phyloP scores from a whole-genome alignment of 148 eudicot genomes.

The Oxyria digyna region DNA sequence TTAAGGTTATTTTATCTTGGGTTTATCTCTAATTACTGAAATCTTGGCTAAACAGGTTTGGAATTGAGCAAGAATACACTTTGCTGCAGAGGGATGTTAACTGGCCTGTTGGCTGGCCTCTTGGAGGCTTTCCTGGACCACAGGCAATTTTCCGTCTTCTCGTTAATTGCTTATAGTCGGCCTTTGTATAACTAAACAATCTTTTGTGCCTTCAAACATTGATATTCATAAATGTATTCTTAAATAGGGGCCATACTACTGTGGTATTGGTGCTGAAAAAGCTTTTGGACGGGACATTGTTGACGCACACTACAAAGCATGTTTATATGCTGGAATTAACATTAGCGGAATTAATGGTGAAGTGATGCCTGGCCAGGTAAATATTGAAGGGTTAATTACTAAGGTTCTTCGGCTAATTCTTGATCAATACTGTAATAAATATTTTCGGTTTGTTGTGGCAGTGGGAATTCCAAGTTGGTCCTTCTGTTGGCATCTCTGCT shows the following conservation, averaged over 20 bases:
- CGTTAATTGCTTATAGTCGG: not conserved
- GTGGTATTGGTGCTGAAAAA: conserved; percentile 8
- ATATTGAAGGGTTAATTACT: not conserved
- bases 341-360: conserved; percentile 59
- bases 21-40: not conserved
- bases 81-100: conserved; percentile 37
- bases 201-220: too few relatives aligned
- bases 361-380: conserved; percentile 72
- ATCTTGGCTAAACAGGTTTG: conserved; percentile 24
- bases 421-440: not conserved
- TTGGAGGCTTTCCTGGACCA: conserved; percentile 46
- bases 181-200: not conserved
- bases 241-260: conserved; percentile 9
- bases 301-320: conserved; percentile 57
- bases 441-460: conserved; percentile 4
- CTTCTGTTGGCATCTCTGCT: conserved; percentile 31
- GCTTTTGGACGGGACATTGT: conserved; percentile 33
- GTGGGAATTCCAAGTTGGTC: conserved; percentile 55
- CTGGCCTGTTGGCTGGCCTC: conserved; percentile 63
- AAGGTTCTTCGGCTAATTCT: not conserved
- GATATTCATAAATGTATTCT: too few relatives aligned
- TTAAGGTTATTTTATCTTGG: not conserved
- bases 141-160: conserved; percentile 16
- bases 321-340: conserved; percentile 51
- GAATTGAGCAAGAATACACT: conserved; percentile 56